A percentile compares a stretch with the other conserved stretches of the same genome.
These are phyloP conservation scores for Yamadazyma endophytica DNA, from an alignment of 805 yeast species.

Conservation along the genomic window DNA sequence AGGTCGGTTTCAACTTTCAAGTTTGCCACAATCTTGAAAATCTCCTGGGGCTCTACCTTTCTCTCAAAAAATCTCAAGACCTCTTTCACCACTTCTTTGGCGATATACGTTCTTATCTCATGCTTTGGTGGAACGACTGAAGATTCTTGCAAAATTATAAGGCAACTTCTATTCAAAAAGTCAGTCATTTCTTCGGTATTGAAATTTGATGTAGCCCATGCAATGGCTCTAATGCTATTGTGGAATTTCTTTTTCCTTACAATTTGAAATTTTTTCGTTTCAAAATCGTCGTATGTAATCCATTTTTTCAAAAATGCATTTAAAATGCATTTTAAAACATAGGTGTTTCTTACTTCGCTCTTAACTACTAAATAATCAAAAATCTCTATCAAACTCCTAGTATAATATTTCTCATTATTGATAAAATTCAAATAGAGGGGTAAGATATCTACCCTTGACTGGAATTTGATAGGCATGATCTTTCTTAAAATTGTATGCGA, in stretches of 20 bases:
- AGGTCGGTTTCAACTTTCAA: not conserved
- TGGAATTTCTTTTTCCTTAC: conserved; percentile 21
- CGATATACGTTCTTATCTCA: conserved; percentile 10
- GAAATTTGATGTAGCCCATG: conserved; percentile 24
- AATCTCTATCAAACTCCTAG: conserved; percentile 8
- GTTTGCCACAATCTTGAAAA: not conserved
- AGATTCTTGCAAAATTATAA: not conserved
- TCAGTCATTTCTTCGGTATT: conserved; percentile 13
- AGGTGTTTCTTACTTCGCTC: too few relatives aligned
- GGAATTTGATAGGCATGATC: conserved; percentile 1
- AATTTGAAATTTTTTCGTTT: conserved; percentile 5
- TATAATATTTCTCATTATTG: not conserved
- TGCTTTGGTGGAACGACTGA: conserved; percentile 7
- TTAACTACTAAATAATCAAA: too few relatives aligned
- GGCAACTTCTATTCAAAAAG: conserved; percentile 13
- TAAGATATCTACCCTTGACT: conserved; percentile 1
- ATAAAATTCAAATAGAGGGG: conserved; percentile 4
- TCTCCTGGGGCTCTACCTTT: conserved; percentile 1
- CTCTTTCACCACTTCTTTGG: conserved; percentile 4
- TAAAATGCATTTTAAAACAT: conserved; percentile 2
- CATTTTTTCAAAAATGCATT: not conserved
- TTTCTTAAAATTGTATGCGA: conserved; percentile 2
- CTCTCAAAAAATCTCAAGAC: conserved; percentile 9
- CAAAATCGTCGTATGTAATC: not conserved
- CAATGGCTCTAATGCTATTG: conserved; percentile 22